Evolutionary conservation across 106 monocot genomes (phyloP), one percentile per base, ranked within the genome.

Genomic region (Agapanthus africanus): DNA sequence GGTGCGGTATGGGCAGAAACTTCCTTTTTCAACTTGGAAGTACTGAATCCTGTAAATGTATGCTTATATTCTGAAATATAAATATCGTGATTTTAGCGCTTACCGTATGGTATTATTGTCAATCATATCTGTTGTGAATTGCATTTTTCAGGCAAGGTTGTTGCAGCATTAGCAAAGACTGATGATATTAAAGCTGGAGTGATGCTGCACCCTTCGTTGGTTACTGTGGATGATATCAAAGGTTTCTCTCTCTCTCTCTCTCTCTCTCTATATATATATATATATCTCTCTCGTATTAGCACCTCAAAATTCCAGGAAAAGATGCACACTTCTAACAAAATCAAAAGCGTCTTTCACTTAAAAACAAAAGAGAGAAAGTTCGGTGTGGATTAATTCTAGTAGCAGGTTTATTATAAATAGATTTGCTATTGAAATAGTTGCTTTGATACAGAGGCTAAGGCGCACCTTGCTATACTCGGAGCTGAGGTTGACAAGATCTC

Each of bases 171-270:
- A 27, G 80, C 81, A 4, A 93, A 93, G 66, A 30, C 81, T 71
- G 63, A 40, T 62, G 67, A 74, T 36, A 88, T 93, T 33, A 76
- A 88, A 52, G 78, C 85, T 40, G 83, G 65, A 54, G 93, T 88
- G 18, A 54, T 93, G 76, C 34, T 88, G 31, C 93, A 93, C 68
- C 88, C 88, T 57, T 81, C 93, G 6, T 56, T 77, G 13, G 83
- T 90, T 11, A 79, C 87, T 47, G 76, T 90, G 34, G 90, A 87
- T 69, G 90, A 94, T 69, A 85, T 90, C 65, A 90, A 94, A 87
- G 90, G 93, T 90, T 69, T 46, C 8, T 7, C 9, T 47, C 16
- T 47, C 0, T 13, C 46, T 47, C 19, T 19, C 13, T 47, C 19
- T 47, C n/a, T n/a, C n/a, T n/a, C n/a, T n/a, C n/a, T n/a, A n/a